Evolutionary conservation across 1,284 basidiomycete genomes (phyloP), one percentile per base, ranked within the genome.

Genomic region (Abortiporus biennis): DNA sequence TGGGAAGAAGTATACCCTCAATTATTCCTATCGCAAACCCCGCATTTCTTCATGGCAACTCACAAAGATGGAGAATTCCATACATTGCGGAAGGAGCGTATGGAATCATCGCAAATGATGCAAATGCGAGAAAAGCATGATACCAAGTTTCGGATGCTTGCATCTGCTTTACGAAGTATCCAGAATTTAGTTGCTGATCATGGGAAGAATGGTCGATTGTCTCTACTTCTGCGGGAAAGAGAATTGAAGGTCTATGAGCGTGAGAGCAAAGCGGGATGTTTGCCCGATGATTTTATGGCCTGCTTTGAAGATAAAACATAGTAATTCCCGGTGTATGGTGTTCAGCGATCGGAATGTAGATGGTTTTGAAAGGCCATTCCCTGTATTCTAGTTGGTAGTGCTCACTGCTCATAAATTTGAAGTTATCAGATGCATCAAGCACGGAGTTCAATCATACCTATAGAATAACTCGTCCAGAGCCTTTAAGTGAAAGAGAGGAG

Each of bases 11-110:
- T 56, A 3, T 69, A 67, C 50, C 59, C 66, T 0, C 77, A 78
- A 48, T 62, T 79, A 3, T 71, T 69, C 57, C 64, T 80, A 44
- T 77, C 76, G 1, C 74, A 78, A 50, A 79, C 76, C 0, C 62
- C 68, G 0, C 64, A 75, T 43, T 68, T 65, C 46, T 73, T 69
- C 55, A 59, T 78, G 25, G 76, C 65, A 0, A 52, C 72, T 11
- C 76, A 80, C 51, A 48, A 66, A 16, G 56, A 63, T 8, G 76
- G 76, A 0, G 54, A 46, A 1, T 79, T 79, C 54, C 45, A 53
- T 3, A 51, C 57, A 15, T 58, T 77, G 12, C 50, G 65, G 37
- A 71, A 71, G 49, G 59, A 63, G 21, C 65, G 64, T 29, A 53
- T 74, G 1, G 53, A 51, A 4, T 63, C 61, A 16, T 42, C 58